Evolutionary conservation across 2,329 filamentous ascomycete species (phyloP).

Genomic region (Aspergillus niger): DNA sequence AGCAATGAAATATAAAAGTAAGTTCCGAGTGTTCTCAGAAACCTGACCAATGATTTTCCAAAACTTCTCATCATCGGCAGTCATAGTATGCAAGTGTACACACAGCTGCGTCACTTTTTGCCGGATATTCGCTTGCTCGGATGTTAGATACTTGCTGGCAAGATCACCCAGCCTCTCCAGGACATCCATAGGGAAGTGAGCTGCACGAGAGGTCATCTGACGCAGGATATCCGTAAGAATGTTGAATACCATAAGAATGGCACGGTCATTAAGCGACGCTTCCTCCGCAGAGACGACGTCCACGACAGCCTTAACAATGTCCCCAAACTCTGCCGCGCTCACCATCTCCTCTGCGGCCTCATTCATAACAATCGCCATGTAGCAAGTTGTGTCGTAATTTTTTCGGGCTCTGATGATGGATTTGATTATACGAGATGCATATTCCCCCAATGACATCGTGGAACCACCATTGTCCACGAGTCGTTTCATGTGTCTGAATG

Average conservation of each 20-base stretch:
- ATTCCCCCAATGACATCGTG: constrained; percentile 32
- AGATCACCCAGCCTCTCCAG: constrained; percentile 36
- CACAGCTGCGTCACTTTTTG: constrained; percentile 42
- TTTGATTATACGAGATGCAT: not conserved
- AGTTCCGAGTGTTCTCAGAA: constrained; percentile 34
- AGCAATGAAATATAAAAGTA: constrained; percentile 41
- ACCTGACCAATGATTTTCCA: constrained; percentile 35
- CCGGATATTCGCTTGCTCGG: constrained; percentile 40
- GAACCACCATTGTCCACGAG: constrained; percentile 38
- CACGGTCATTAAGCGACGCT: constrained; percentile 32
- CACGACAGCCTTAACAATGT: constrained; percentile 12
- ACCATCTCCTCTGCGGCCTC: constrained; percentile 42
- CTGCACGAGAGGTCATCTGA: constrained; percentile 24
- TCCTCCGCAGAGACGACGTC: constrained; percentile 25
- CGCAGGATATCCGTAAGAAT: constrained; percentile 32
- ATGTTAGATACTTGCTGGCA: constrained; percentile 34
- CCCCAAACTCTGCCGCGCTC: constrained; percentile 28
- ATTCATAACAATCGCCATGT: constrained; percentile 45
- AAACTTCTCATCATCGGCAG: constrained; percentile 29
- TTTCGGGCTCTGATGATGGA: constrained; percentile 41
- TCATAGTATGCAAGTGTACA: constrained; percentile 29
- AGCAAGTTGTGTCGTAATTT: constrained; percentile 41
- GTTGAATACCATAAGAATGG: constrained; percentile 39
- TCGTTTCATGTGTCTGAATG: constrained; percentile 39
- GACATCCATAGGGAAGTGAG: constrained; percentile 18